These are phyloP conservation scores for Fusarium lyarnte DNA, from an alignment of 2,329 filamentous ascomycete genomes.

Conservation along the genomic window DNA sequence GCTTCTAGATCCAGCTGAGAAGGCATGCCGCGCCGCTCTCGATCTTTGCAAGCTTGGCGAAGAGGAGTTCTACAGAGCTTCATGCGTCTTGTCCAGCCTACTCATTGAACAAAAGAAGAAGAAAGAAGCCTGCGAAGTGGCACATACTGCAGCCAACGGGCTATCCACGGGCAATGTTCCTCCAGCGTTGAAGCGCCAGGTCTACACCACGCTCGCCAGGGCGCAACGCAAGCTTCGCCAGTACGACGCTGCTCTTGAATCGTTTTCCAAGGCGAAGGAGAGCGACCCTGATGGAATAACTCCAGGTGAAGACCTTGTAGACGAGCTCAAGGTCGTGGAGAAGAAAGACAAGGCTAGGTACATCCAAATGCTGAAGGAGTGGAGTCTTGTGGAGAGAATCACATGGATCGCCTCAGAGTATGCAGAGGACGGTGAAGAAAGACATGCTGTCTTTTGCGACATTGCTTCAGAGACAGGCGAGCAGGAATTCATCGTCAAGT, in stretches of 20 bases:
- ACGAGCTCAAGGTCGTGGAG: not conserved
- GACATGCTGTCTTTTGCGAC: slow-evolving; percentile 19
- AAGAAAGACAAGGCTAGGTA: not conserved
- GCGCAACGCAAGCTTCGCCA: not conserved
- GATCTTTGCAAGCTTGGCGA: not conserved
- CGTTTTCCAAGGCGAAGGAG: not conserved
- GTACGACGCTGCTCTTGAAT: not conserved
- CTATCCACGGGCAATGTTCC: not conserved
- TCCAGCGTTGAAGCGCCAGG: not conserved
- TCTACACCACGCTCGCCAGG: not conserved
- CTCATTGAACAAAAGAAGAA: not conserved
- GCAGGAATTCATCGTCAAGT: slow-evolving; percentile 31
- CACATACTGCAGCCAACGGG: accelerated
- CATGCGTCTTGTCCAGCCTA: not conserved
- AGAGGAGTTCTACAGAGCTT: not conserved
- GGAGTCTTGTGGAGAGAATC: slow-evolving; percentile 41
- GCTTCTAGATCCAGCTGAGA: not conserved
- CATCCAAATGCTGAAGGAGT: slow-evolving; percentile 32
- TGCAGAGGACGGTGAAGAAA: not conserved
- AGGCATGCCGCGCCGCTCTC: not conserved
- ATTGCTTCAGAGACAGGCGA: slow-evolving; percentile 33
- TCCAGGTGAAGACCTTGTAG: not conserved
- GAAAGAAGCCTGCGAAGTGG: not conserved
- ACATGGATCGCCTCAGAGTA: slow-evolving; percentile 42
- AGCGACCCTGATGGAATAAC: slow-evolving; percentile 1